phyloP scores from a whole-genome alignment of 176 grass and related monocot genomes.

The Aechmea fasciata region DNA sequence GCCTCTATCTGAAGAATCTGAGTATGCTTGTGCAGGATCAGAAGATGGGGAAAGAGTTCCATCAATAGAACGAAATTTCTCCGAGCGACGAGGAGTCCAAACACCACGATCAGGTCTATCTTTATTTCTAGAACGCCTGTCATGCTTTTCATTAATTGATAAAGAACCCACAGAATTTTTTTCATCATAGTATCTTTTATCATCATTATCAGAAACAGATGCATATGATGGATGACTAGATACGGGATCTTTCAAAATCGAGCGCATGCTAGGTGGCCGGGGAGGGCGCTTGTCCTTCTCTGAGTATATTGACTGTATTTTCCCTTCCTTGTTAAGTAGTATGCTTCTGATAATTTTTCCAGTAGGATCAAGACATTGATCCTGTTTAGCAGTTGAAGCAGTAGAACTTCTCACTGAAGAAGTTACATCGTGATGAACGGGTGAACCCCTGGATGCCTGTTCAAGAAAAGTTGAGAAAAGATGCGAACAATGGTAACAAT shows the following conservation, averaged over 20 bases:
- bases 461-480: conserved; percentile 16
- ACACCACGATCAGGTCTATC: conserved; percentile 81
- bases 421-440: conserved; percentile 25
- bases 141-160: conserved; percentile 44
- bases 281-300: conserved; percentile 62
- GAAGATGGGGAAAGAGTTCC: conserved; percentile 27
- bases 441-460: conserved; percentile 42
- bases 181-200: conserved; percentile 57
- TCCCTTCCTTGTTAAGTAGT: conserved; percentile 63
- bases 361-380: conserved; percentile 38
- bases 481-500: neutral
- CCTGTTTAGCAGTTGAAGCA: conserved; percentile 45
- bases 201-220: conserved; percentile 38
- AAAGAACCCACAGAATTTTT: conserved; percentile 33
- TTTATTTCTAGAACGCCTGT: conserved; percentile 71
- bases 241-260: conserved; percentile 37
- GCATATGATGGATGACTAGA: too few relatives aligned
- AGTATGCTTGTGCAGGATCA: conserved; percentile 25
- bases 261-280: conserved; percentile 33
- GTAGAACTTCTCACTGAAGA: conserved; percentile 29
- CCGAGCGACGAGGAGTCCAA: conserved; percentile 74
- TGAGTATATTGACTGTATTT: conserved; percentile 27
- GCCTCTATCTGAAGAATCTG: conserved; percentile 34
- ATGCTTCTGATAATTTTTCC: conserved; percentile 67
- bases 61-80: conserved; percentile 39